Base-by-base conservation (phyloP, 805 yeast species). In the Maudiozyma barnettii region DNA sequence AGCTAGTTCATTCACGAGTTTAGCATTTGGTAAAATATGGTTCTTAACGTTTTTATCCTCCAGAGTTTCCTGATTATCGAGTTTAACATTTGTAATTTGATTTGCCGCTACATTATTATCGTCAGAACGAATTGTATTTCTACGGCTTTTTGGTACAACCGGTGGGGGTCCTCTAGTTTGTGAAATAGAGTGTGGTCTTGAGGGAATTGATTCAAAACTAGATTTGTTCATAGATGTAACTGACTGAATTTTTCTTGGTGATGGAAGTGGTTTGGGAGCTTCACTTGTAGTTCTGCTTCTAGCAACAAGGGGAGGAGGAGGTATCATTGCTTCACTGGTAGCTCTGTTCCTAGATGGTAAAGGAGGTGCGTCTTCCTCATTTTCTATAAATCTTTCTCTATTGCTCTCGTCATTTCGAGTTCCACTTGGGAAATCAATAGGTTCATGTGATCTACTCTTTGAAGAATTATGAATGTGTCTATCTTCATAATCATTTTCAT, bases 171-270 rank as follows among this genome's bases (percentile, higher is more conserved):
- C 40, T 37, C 40, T 37, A 10, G 16, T 37, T 37, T 37, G 23
- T 20, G 40, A 18, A n/a, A 19, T 14, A 12, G 49, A 21, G 29
- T 52, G 19, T 13, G 37, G 36, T n/a, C 40, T 45, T 44, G 40
- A 37, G 7, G 18, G n/a, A n/a, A 14, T 33, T 18, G 23, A n/a
- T 21, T 23, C 23, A 21, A 9, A 13, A 13, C 53, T 57, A 16
- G 60, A 55, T 36, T 53, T 50, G 9, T 53, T 43, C 8, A 50
- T 49, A 21, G 64, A 56, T 13, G 59, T 55, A 7, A 51, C 41
- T 4, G 50, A 40, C 22, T 14, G 41, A 4, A 6, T 19, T 12
- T 22, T 39, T 14, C 29, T 23, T 39, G 41, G 41, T 4, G 18
- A 21, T 5, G 41, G 30, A 1, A 22, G 4, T 4, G 18, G 30